Percentiles rank a stretch among this genome's conserved stretches.
These are phyloP conservation scores for Yamadazyma siamensis DNA, from an alignment of 1,139 yeast genomes.

Conservation along the genomic window DNA sequence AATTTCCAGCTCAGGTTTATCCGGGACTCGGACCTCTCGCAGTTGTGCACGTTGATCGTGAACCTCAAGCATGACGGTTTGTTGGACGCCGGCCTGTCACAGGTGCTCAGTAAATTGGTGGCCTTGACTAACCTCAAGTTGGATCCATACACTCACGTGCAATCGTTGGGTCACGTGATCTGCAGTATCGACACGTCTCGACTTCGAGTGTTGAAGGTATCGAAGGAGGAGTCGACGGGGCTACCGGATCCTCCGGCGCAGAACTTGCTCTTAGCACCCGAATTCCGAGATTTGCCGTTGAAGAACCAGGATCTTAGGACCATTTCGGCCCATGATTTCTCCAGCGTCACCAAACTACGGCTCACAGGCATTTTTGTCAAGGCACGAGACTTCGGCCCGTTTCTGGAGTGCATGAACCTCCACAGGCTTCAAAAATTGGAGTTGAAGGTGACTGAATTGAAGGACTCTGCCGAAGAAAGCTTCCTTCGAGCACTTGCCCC, in stretches of 20 bases:
- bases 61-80: constrained; percentile 24
- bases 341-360: constrained; percentile 20
- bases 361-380: constrained; percentile 26
- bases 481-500: constrained; percentile 24
- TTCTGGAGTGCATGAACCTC: constrained; percentile 21
- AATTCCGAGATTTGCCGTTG: neutral
- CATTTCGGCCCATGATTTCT: constrained; percentile 6
- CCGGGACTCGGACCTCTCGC: constrained; percentile 17
- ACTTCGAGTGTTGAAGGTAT: constrained; percentile 16
- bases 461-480: constrained; percentile 12
- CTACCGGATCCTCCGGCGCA: constrained; percentile 15
- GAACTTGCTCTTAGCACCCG: constrained; percentile 2
- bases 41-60: constrained; percentile 19
- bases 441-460: constrained; percentile 30
- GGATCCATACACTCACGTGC: constrained; percentile 24
- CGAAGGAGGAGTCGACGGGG: constrained; percentile 14
- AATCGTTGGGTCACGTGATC: constrained; percentile 16
- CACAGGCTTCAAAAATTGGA: constrained; percentile 19
- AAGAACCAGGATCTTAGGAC: constrained; percentile 6
- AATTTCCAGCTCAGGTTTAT: constrained; percentile 30
- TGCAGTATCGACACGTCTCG: constrained; percentile 9
- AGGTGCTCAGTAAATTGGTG: constrained; percentile 16
- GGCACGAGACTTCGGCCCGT: constrained; percentile 20
- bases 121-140: constrained; percentile 24
- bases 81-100: constrained; percentile 7